Evolutionary conservation across 2,329 filamentous ascomycete species (phyloP), one percentile per base, ranked within the genome.

Genomic region (Beauveria asiatica): DNA sequence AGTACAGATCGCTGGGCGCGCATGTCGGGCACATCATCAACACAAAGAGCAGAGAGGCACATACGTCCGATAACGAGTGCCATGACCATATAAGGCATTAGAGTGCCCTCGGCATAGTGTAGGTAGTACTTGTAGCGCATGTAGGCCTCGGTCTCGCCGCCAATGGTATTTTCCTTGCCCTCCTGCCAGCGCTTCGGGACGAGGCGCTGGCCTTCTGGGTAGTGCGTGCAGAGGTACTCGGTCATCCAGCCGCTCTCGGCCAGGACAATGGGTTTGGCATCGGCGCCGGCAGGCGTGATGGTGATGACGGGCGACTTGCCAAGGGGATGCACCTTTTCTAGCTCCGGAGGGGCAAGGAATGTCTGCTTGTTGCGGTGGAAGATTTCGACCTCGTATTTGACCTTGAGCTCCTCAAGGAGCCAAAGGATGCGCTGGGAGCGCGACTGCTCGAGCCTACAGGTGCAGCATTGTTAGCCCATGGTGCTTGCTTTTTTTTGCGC

Each of bases 221-320:
- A 83, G 68, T 86, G 81, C 58, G 94, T 89, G 66, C 84, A 82
- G 25, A 97, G 78, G 71, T 96, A 97, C 75, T 96, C 88, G 11
- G 85, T 79, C 66, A 97, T 93, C 61, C 86, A 82, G 6, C 83
- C 91, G 49, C 88, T 93, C 75, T 97, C 93, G 10, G 90, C 90
- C 51, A 97, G 76, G 0, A 93, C 82, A 11, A 83, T 68, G 2
- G 81, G 76, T 65, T 81, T 70, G n/a, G 63, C 53, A 21, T 63
- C 64, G 33, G 41, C 6, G 3, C 71, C 74, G 0, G 75, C 66
- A 0, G 76, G 70, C n/a, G 73, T 75, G 66, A 97, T 78, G 9
- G 82, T 83, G 64, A 97, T 76, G 46, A 93, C 76, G 0, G 93
- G 93, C 1, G 90, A 92, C 72, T 96, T 96, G 63, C 93, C 93